Evolutionary conservation across 768 basidiomycete genomes (phyloP).

Genomic region (Tricholoma furcatifolium): DNA sequence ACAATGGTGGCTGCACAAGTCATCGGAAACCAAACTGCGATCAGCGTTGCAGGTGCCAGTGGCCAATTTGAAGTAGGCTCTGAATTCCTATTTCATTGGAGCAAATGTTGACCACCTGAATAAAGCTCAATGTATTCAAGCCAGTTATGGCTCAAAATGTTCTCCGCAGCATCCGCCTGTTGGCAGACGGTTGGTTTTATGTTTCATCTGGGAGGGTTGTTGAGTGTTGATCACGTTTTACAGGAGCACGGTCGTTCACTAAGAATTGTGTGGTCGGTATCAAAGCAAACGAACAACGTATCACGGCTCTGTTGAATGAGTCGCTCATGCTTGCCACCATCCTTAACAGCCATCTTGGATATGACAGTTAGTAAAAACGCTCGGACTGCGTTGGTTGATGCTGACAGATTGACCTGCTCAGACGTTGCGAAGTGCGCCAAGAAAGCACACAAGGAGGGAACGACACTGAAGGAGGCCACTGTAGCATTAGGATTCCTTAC

Average conservation of each 20-base stretch:
- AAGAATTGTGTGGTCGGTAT: conserved; percentile 97
- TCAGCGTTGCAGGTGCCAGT: conserved; percentile 89
- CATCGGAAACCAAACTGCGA: conserved; percentile 94
- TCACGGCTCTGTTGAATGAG: conserved; percentile 86
- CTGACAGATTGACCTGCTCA: conserved; percentile 28
- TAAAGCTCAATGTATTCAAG: conserved; percentile 96
- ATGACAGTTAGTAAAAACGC: conserved; percentile 74
- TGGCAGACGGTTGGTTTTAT: conserved; percentile 74
- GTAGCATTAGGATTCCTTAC: conserved; percentile 84
- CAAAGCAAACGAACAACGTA: conserved; percentile 93
- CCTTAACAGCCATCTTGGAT: conserved; percentile 93
- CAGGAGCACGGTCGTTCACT: conserved; percentile 89
- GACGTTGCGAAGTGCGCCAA: conserved; percentile 98
- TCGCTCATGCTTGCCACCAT: conserved; percentile 98
- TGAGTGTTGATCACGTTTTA: conserved; percentile 12
- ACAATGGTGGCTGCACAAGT: conserved; percentile 99
- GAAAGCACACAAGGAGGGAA: conserved; percentile 99
- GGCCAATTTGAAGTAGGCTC: conserved; percentile 92
- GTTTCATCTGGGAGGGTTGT: conserved; percentile 6
- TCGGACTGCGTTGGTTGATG: conserved; percentile 7
- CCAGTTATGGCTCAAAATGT: conserved; percentile 99
- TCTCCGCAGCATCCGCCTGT: conserved; percentile 89
- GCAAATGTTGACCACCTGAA: conserved; percentile 1
- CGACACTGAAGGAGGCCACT: conserved; percentile 93
- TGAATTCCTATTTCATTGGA: neutral